Evolutionary conservation across 192 early-diverging fungal genomes (phyloP).

Genomic region (Coemansia sp.): DNA sequence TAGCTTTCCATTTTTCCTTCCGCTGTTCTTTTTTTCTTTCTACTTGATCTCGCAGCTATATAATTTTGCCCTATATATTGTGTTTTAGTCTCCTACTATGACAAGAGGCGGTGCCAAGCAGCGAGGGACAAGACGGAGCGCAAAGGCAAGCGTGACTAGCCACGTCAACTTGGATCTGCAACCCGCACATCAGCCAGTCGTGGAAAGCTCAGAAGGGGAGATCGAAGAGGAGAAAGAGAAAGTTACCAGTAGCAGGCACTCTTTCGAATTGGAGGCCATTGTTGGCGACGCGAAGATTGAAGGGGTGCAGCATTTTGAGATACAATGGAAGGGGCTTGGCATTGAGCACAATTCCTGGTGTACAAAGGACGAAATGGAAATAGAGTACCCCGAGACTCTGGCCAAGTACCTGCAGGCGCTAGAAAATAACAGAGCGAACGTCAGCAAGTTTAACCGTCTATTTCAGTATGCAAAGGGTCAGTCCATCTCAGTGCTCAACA

Average conservation of each 20-base stretch:
- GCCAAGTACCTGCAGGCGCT: conserved; percentile 16
- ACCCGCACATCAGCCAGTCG: background rate
- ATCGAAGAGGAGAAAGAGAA: background rate
- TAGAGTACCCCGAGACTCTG: background rate
- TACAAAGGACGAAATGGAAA: background rate
- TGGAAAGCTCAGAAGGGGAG: background rate
- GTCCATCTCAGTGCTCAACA: conserved; percentile 37
- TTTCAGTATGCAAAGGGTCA: conserved; percentile 21
- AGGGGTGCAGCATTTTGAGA: background rate
- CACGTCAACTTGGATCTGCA: background rate
- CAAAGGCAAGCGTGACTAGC: background rate
- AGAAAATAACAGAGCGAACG: conserved; percentile 28
- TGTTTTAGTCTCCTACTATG: background rate
- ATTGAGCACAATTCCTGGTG: background rate
- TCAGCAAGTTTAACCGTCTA: conserved; percentile 35
- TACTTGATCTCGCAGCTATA: background rate
- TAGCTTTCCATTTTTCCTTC: too few relatives aligned
- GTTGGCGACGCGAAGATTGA: background rate
- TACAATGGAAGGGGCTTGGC: background rate
- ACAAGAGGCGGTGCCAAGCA: background rate
- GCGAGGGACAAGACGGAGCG: background rate
- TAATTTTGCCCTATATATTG: background rate
- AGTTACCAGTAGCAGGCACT: background rate
- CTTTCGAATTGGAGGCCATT: background rate
- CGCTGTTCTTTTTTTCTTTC: background rate